Conservation (phyloP, 148 eudicot species). For the Fagopyrum esculentum region DNA sequence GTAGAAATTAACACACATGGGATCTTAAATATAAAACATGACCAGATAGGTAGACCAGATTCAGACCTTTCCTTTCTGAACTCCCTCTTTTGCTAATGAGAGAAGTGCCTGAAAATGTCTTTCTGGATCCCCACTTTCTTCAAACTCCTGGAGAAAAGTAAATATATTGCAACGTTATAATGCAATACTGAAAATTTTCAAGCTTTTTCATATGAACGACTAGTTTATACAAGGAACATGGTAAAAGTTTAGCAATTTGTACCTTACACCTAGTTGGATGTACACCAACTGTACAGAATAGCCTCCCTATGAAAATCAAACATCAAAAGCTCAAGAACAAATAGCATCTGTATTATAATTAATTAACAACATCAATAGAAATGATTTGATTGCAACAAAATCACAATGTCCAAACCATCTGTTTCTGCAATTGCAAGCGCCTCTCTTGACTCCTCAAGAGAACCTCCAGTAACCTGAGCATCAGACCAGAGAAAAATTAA, state of each 20-base stretch:
- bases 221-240: not conserved
- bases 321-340: not conserved
- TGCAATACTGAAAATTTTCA: not conserved
- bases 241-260: not conserved
- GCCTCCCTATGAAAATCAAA: conserved; percentile 54
- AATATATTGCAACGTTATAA: conserved; percentile 4
- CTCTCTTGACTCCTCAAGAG: conserved; percentile 86
- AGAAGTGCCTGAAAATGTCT: conserved; percentile 74
- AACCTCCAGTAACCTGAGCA: conserved; percentile 92
- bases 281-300: conserved; percentile 97
- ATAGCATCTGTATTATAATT: not conserved
- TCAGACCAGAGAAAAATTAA: not conserved
- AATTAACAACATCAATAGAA: not conserved
- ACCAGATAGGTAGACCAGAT: not conserved
- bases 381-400: not conserved
- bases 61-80: conserved; percentile 89
- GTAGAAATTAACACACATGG: not conserved
- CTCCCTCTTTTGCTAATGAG: conserved; percentile 75
- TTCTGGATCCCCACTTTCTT: conserved; percentile 93
- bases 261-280: conserved; percentile 98
- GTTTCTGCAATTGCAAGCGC: conserved; percentile 97
- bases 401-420: conserved; percentile 49
- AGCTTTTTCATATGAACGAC: not conserved
- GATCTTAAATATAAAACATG: not conserved
- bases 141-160: conserved; percentile 60